Conservation (phyloP, 495 filamentous ascomycete species). For the Daldinia childiae region DNA sequence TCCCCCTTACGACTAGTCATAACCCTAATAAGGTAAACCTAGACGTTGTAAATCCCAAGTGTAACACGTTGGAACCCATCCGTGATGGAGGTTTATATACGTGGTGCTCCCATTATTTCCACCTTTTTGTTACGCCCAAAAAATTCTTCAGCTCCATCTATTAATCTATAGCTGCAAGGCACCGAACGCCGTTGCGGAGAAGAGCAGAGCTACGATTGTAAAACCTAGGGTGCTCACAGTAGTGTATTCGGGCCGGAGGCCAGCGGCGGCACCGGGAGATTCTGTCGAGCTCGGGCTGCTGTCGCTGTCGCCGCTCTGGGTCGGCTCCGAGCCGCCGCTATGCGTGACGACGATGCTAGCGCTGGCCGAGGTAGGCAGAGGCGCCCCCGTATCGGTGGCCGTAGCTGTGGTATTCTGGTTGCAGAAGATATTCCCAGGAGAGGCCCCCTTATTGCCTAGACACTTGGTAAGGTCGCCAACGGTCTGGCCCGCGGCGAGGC, state of each 20-base stretch:
- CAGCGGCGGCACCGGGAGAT: constrained; percentile 27
- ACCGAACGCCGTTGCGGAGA: constrained; percentile 43
- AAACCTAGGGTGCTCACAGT: constrained; percentile 33
- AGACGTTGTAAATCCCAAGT: background rate
- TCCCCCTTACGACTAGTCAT: background rate
- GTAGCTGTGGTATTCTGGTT: constrained; percentile 49
- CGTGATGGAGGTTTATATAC: background rate
- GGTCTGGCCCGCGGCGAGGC: constrained; percentile 57
- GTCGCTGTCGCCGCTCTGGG: background rate
- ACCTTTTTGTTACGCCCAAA: background rate
- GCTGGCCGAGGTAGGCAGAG: constrained; percentile 42
- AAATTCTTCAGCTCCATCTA: background rate
- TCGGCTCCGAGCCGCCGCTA: constrained; percentile 22
- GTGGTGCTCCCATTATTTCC: background rate
- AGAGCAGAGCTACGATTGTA: constrained; percentile 38
- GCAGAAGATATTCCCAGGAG: constrained; percentile 53
- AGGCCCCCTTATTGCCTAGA: constrained; percentile 47
- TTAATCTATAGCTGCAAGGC: constrained; percentile 36
- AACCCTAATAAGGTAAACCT: background rate
- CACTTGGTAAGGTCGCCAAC: constrained; percentile 51
- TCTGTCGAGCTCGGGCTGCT: constrained; percentile 3
- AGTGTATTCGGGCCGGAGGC: constrained; percentile 28
- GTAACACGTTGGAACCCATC: background rate
- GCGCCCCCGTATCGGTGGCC: constrained; percentile 50
- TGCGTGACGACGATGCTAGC: constrained; percentile 40